Evolutionary conservation across 2,329 filamentous ascomycete species (phyloP).

Genomic region (Helotiales sp.): DNA sequence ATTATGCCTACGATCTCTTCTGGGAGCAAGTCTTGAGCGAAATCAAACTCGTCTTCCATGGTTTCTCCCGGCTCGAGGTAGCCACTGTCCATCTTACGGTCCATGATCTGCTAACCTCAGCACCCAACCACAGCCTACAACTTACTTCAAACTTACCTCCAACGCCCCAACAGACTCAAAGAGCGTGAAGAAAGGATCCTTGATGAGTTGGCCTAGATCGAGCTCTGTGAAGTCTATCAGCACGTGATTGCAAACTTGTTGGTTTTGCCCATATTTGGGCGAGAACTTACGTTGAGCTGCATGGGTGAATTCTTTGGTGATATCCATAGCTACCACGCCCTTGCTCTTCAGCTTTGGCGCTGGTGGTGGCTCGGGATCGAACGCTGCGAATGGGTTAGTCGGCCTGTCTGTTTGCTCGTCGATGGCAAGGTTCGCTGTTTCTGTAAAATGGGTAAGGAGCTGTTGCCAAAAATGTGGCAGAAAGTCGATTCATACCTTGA

Average conservation of each 20-base stretch:
- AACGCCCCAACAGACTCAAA: constrained; percentile 92
- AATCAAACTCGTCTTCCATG: constrained; percentile 84
- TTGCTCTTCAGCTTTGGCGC: constrained; percentile 44
- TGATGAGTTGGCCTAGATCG: constrained; percentile 80
- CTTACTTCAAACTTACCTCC: constrained; percentile 69
- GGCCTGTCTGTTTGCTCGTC: constrained; percentile 35
- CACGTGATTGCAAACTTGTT: constrained; percentile 32
- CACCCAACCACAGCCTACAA: not conserved
- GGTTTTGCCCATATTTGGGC: not conserved
- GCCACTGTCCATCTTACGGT: constrained; percentile 98
- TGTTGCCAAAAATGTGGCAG: not conserved
- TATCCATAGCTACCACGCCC: constrained; percentile 61
- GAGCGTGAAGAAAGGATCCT: constrained; percentile 92
- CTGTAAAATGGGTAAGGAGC: constrained; percentile 32
- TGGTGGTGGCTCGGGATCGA: constrained; percentile 38
- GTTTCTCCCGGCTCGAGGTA: constrained; percentile 77
- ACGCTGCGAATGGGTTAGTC: constrained; percentile 34
- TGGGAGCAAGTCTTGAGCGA: constrained; percentile 68
- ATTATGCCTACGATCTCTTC: constrained; percentile 90
- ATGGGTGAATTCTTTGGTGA: constrained; percentile 59
- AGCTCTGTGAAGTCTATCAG: constrained; percentile 60
- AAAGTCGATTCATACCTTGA: constrained; percentile 29
- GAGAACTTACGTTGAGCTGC: constrained; percentile 57
- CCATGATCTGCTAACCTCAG: constrained; percentile 77
- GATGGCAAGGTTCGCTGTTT: constrained; percentile 38